Evolutionary conservation across 2,329 filamentous ascomycete genomes (phyloP), one percentile per base, ranked within the genome.

Genomic region (Neocucurbitaria cava): DNA sequence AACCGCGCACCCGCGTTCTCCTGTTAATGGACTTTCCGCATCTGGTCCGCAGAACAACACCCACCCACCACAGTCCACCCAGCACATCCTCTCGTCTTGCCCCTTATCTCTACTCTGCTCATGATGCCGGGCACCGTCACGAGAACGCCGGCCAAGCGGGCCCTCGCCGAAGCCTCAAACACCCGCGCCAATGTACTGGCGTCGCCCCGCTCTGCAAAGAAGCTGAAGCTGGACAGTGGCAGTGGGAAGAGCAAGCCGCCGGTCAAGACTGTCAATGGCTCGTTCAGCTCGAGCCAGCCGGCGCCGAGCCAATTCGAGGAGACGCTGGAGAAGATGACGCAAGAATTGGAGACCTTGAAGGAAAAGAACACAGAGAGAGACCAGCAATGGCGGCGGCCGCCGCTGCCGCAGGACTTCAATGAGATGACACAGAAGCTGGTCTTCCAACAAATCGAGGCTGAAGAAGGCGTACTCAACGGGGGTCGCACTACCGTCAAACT

Each of bases 361-460:
- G 84, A 91, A 68, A 91, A 85, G 76, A 98, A 96, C 76, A 84
- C 90, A 2, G 95, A 99, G 73, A 96, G 89, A 75, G 94, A 98
- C 74, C 95, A 99, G 76, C 85, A 91, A 72, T 99, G 95, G 96
- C 88, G 89, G 42, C 81, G 89, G 48, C 89, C 88, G 15, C 75
- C 77, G 26, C 73, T 91, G 26, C 80, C 80, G 20, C 51, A 52
- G 1, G 79, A 83, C 63, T 90, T 89, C 69, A 80, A 89, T 55
- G 82, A 88, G 8, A 73, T 83, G 47, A 86, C 78, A 31, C 87
- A 95, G 61, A 88, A 79, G 61, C 81, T 99, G n/a, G 87, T 85
- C 61, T 98, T 99, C 71, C 95, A 99, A 78, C 90, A 96, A 70
- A 99, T 99, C 64, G 96, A 99, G 70, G 89, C 87, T 1, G 93